Evolutionary conservation across 177 flowering plant species (phyloP).

Genomic region (Vitis hybrid): DNA sequence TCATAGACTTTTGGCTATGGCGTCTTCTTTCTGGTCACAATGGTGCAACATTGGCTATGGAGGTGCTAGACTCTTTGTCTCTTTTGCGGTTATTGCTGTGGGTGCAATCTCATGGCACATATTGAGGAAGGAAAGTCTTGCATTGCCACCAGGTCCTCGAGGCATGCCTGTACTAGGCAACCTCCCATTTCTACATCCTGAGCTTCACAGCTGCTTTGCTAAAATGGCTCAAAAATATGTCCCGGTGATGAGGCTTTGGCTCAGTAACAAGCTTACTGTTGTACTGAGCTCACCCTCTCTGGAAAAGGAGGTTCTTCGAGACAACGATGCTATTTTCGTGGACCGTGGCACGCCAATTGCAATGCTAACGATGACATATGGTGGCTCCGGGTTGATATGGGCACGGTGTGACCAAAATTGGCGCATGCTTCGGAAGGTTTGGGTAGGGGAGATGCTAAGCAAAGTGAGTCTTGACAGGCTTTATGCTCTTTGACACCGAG

Average conservation of each 20-base stretch:
- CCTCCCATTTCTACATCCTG: slow-evolving; percentile 29
- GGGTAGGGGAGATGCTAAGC: slow-evolving; percentile 27
- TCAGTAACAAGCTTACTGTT: slow-evolving; percentile 25
- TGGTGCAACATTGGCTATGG: too few relatives aligned
- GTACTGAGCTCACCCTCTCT: slow-evolving; percentile 27
- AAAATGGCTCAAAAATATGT: slow-evolving; percentile 24
- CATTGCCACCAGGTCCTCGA: slow-evolving; percentile 36
- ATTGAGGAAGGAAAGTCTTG: not conserved
- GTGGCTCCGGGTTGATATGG: slow-evolving; percentile 30
- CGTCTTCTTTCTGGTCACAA: too few relatives aligned
- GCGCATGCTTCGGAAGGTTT: slow-evolving; percentile 36
- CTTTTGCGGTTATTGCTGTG: too few relatives aligned
- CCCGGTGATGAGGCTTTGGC: slow-evolving; percentile 25
- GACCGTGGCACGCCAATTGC: slow-evolving; percentile 18
- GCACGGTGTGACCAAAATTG: slow-evolving; percentile 30
- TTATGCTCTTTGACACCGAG: slow-evolving; percentile 15
- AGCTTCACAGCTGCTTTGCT: slow-evolving; percentile 29
- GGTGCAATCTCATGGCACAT: too few relatives aligned
- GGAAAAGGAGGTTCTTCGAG: slow-evolving; percentile 27
- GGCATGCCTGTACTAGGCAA: slow-evolving; percentile 35
- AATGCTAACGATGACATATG: slow-evolving; percentile 21
- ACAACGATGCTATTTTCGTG: slow-evolving; percentile 30
- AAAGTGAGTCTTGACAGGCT: slow-evolving; percentile 19
- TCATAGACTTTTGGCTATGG: too few relatives aligned
- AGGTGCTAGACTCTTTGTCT: too few relatives aligned